phyloP scores from a whole-genome alignment of 1,139 yeast genomes.

The Diutina ranongensis region DNA sequence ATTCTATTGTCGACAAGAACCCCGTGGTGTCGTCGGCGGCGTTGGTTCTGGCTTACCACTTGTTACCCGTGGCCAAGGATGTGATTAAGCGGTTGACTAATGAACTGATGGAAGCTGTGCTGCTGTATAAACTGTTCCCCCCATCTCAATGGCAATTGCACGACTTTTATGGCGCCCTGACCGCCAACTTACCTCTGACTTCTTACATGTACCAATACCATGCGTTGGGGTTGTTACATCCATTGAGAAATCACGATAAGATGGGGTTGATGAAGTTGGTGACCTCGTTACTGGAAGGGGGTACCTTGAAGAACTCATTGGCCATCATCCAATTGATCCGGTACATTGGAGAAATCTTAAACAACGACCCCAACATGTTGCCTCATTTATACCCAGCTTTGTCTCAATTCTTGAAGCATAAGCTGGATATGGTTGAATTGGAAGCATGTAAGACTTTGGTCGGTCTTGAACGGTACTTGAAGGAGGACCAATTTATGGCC shows the following conservation, averaged over 20 bases:
- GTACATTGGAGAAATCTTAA: conserved; percentile 60
- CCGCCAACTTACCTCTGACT: conserved; percentile 46
- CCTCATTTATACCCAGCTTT: conserved; percentile 54
- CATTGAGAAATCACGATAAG: conserved; percentile 80
- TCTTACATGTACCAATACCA: conserved; percentile 89
- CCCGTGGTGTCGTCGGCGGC: conserved; percentile 91
- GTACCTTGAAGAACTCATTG: conserved; percentile 55
- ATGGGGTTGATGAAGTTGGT: conserved; percentile 91
- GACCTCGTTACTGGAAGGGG: conserved; percentile 59
- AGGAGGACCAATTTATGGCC: conserved; percentile 48
- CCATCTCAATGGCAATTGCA: conserved; percentile 41
- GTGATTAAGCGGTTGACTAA: conserved; percentile 89
- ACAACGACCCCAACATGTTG: conserved; percentile 43
- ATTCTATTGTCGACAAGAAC: conserved; percentile 84
- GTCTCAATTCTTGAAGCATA: conserved; percentile 63
- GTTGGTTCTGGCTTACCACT: conserved; percentile 77
- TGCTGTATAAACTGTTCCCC: conserved; percentile 59
- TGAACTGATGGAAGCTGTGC: conserved; percentile 83
- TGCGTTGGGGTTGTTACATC: conserved; percentile 84
- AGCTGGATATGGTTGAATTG: conserved; percentile 81
- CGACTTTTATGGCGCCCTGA: conserved; percentile 40
- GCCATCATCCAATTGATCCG: conserved; percentile 83
- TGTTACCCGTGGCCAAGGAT: conserved; percentile 81
- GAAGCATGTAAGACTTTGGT: conserved; percentile 88
- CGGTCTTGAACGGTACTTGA: conserved; percentile 43